Base-by-base conservation (phyloP, 805 yeast genomes). In the Candida vartiovaarae region DNA sequence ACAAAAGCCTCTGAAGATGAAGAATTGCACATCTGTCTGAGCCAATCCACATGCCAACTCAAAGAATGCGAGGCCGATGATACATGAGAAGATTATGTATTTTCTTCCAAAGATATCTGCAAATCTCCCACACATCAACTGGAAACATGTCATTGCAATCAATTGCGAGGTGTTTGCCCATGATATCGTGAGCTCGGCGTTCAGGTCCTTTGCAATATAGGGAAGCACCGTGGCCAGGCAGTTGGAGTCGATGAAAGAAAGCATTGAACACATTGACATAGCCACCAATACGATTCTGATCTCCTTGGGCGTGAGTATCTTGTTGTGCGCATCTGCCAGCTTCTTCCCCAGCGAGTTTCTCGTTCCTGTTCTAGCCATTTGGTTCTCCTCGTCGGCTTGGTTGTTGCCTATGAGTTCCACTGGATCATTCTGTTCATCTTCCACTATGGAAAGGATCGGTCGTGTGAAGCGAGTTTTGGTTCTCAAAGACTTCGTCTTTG, bases 101-200 rank as follows among this genome's bases (percentile, higher is more conserved):
- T 76, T 78, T 39, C 83, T 57, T 6, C 80, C 80, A 53, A 76
- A 75, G 25, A 78, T 76, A 54, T 78, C 83, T 1, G 79, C 69
- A 9, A 78, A 54, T 39, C 83, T 62, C 1, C 83, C 84, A 42
- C 73, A 68, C 11, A 76, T 56, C 5, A 75, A 72, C 53, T 75
- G 80, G 53, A 76, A 75, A 6, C 71, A 71, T 5, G 78, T 68
- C 49, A 70, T 74, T 10, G 80, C 76, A 40, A 78, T 69, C 32
- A 77, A 55, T 8, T 72, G 59, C 4, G 82, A 71, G 0, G 82
- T 74, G 30, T 80, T 80, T 0, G 79, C 81, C 84, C 84, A 78
- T 39, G 74, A 67, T 31, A 78, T 74, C 1, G 80, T 70, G 15
- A 62, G 60, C 36, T 68, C 64, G 1, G 79, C 76, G 40, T 74